Base-by-base conservation (phyloP, 768 basidiomycete genomes). In the Kwoniella heveanensis region DNA sequence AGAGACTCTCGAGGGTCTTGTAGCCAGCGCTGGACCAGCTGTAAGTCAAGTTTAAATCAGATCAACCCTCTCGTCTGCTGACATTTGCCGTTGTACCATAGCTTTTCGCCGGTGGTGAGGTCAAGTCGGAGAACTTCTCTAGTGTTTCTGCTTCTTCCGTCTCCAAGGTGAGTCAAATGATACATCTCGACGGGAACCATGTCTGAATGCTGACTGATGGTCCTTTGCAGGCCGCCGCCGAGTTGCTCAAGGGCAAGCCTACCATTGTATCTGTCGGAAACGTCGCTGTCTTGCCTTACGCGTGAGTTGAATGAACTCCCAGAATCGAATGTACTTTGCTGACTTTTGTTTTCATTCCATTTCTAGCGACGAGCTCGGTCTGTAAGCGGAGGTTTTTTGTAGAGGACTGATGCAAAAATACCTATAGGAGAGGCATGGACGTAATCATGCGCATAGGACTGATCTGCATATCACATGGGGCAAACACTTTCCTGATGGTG, bases 231-330 rank as follows among this genome's bases (percentile, higher is more conserved):
- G 85, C 87, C 54, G 85, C 87, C 49, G 82, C 87, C 2, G 80
- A 85, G 37, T 84, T 95, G 49, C 80, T 90, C 75, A 85, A 87
- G 78, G 80, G 83, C 70, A 90, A 91, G 82, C 90, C 94, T 21
- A 93, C 92, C 25, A 91, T 85, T 69, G 91, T 97, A 44, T 89
- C 88, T 12, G 84, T 97, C 53, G 96, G 94, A 49, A 87, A 95
- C 76, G 81, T 87, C 68, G 81, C 83, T 71, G 75, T 85, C 29
- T 84, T 98, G 52, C 95, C 96, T 15, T 88, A 88, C 77, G 85
- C 87, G 70, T 79, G 62, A 66, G 75, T 77, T 32, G 22, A 21
- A 1, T 26, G n/a, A 13, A 36, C 13, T 13, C 7, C 32, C 13
- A n/a, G n/a, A n/a, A n/a, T 36, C 13, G 7, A 36, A 36, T 36